Evolutionary conservation across 176 grass and related monocot species (phyloP).

Genomic region (Oryza rufipogon): DNA sequence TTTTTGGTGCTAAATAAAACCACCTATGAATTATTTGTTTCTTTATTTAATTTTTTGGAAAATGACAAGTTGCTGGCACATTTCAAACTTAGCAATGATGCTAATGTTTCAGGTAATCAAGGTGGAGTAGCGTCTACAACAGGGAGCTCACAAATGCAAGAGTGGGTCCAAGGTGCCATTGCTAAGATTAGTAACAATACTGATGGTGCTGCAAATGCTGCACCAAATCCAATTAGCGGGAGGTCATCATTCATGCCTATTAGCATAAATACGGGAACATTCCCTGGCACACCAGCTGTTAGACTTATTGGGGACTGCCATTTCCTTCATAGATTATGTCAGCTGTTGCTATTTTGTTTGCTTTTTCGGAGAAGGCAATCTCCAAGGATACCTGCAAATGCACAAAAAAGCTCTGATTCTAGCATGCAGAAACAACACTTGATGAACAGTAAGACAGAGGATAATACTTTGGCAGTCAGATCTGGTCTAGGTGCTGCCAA

Average conservation of each 20-base stretch:
- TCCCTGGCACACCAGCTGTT: slow-evolving; percentile 97
- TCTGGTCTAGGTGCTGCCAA: slow-evolving; percentile 67
- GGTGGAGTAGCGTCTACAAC: slow-evolving; percentile 66
- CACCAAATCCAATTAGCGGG: slow-evolving; percentile 76
- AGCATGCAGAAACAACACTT: slow-evolving; percentile 75
- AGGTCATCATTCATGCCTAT: slow-evolving; percentile 93
- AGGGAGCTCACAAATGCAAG: slow-evolving; percentile 98
- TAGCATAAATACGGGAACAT: slow-evolving; percentile 97
- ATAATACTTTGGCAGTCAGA: slow-evolving; percentile 49
- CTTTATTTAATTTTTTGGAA: slow-evolving; percentile 23
- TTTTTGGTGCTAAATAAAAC: slow-evolving; percentile 9
- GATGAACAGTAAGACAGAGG: slow-evolving; percentile 74
- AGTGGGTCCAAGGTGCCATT: slow-evolving; percentile 98
- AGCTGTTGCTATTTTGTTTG: slow-evolving; percentile 90
- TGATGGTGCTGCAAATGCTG: slow-evolving; percentile 76
- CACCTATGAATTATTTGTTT: slow-evolving; percentile 30
- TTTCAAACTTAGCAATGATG: slow-evolving; percentile 28
- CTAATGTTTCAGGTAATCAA: slow-evolving; percentile 72
- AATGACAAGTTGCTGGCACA: slow-evolving; percentile 21
- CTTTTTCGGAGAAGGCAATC: slow-evolving; percentile 92
- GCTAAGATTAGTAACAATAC: slow-evolving; percentile 96
- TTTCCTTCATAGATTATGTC: slow-evolving; percentile 96
- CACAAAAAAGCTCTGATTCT: slow-evolving; percentile 74
- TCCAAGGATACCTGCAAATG: slow-evolving; percentile 59
- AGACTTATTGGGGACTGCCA: slow-evolving; percentile 97